phyloP scores from a whole-genome alignment of 2,329 filamentous ascomycete species.

The Fusarium newnesense region DNA sequence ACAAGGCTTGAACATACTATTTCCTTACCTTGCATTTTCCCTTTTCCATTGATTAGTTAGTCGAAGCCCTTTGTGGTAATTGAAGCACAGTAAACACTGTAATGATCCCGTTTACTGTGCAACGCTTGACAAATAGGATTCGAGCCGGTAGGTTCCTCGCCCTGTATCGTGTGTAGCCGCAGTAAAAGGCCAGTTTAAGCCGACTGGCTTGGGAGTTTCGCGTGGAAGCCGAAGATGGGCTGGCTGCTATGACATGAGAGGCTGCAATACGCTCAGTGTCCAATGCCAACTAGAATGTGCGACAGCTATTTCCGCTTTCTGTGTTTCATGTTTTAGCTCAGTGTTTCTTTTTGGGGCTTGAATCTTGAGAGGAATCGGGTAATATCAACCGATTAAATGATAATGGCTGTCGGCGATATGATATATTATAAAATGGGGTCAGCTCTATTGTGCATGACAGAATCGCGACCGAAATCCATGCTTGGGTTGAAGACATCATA shows the following conservation, averaged over 20 bases:
- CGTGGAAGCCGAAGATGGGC: neutral
- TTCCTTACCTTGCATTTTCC: neutral
- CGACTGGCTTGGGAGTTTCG: slow-evolving; percentile 4
- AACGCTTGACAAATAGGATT: slow-evolving; percentile 6
- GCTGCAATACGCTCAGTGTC: slow-evolving; percentile 12
- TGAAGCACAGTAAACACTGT: slow-evolving; percentile 20
- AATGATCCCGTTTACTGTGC: slow-evolving; percentile 11
- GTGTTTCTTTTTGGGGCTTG: slow-evolving; percentile 7
- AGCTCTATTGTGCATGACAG: neutral
- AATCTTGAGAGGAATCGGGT: neutral
- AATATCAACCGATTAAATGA: neutral
- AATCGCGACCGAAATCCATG: slow-evolving; percentile 6
- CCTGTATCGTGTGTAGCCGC: slow-evolving; percentile 16
- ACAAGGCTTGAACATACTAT: slow-evolving; percentile 3
- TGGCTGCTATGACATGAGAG: neutral
- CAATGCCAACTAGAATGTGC: slow-evolving; percentile 1
- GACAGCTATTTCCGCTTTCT: slow-evolving; percentile 20
- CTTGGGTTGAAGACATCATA: slow-evolving; percentile 10
- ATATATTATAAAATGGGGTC: neutral
- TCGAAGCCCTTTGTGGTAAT: slow-evolving; percentile 4
- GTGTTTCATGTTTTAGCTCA: slow-evolving; percentile 28
- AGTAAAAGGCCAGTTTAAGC: slow-evolving; percentile 4
- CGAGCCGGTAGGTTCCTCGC: slow-evolving; percentile 20
- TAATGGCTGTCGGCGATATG: neutral
- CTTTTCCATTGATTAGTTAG: slow-evolving; percentile 17